These are phyloP conservation scores for Termitomyces sp. DNA, from an alignment of 768 basidiomycete genomes.

Conservation along the genomic window DNA sequence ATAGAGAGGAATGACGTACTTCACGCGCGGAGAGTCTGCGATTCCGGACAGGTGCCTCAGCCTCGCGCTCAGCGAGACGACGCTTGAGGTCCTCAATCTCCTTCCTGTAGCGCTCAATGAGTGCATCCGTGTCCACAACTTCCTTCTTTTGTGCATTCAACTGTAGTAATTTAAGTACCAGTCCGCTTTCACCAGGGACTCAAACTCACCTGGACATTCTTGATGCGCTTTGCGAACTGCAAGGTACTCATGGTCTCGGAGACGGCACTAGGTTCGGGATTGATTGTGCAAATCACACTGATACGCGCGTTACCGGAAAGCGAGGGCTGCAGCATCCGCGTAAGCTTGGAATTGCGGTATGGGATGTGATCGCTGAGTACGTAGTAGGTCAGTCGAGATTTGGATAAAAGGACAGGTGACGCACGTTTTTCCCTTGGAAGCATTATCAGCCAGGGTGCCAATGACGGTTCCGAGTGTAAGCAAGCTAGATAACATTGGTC, in stretches of 20 bases:
- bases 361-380: slow-evolving; percentile 78
- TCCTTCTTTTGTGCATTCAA: slow-evolving; percentile 91
- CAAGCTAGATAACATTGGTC: slow-evolving; percentile 45
- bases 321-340: slow-evolving; percentile 91
- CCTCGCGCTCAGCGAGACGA: slow-evolving; percentile 67
- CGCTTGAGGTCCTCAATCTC: slow-evolving; percentile 89
- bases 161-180: slow-evolving; percentile 24
- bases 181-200: not conserved
- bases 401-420: slow-evolving; percentile 11
- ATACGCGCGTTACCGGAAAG: slow-evolving; percentile 94
- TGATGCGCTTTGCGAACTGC: slow-evolving; percentile 87
- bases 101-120: slow-evolving; percentile 90
- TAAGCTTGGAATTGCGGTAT: slow-evolving; percentile 93
- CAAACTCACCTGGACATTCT: slow-evolving; percentile 70
- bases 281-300: slow-evolving; percentile 94
- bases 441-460: slow-evolving; percentile 86
- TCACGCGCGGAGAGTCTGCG: slow-evolving; percentile 52
- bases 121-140: slow-evolving; percentile 87
- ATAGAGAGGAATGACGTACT: slow-evolving; percentile 25
- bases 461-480: slow-evolving; percentile 94
- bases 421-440: slow-evolving; percentile 70
- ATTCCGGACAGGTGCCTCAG: slow-evolving; percentile 49
- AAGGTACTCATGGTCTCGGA: slow-evolving; percentile 87
- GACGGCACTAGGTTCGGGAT: slow-evolving; percentile 76
- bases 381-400: not conserved